A percentile compares a stretch with the other conserved stretches of the same genome.
Evolutionary conservation across 257 asterid species (phyloP).

Genomic region (Solanum chaucha): DNA sequence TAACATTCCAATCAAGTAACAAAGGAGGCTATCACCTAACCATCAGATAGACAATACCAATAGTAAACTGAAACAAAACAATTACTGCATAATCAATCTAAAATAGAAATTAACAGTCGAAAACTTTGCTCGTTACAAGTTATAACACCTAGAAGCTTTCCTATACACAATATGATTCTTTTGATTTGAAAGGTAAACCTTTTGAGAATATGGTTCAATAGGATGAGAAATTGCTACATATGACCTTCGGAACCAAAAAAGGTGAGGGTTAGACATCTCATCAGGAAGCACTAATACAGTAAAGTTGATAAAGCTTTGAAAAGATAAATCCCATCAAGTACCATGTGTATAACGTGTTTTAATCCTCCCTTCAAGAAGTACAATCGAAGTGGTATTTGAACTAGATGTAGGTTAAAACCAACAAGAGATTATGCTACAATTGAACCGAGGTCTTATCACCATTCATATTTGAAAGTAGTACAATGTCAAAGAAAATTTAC

Average conservation of each 20-base stretch:
- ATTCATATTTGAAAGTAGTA: background rate
- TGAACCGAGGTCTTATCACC: background rate
- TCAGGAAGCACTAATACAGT: background rate
- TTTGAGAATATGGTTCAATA: background rate
- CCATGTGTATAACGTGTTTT: background rate
- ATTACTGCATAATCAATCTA: background rate
- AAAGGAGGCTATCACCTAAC: background rate
- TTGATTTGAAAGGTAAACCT: background rate
- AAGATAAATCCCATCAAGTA: background rate
- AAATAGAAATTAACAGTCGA: background rate
- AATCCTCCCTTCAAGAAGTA: background rate
- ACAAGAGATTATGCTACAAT: background rate
- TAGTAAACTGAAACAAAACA: background rate
- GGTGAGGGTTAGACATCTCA: background rate
- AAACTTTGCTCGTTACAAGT: background rate
- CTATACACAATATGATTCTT: background rate
- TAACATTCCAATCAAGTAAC: background rate
- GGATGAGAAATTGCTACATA: background rate
- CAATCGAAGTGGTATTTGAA: background rate
- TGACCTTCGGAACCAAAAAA: background rate
- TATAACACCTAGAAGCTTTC: background rate
- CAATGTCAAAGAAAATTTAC: background rate
- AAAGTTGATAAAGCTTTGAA: background rate
- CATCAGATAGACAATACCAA: background rate
- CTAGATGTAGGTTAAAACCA: background rate